These are phyloP conservation scores for Mucor ambiguus DNA, from an alignment of 371 early-diverging fungal species.

Conservation along the genomic window DNA sequence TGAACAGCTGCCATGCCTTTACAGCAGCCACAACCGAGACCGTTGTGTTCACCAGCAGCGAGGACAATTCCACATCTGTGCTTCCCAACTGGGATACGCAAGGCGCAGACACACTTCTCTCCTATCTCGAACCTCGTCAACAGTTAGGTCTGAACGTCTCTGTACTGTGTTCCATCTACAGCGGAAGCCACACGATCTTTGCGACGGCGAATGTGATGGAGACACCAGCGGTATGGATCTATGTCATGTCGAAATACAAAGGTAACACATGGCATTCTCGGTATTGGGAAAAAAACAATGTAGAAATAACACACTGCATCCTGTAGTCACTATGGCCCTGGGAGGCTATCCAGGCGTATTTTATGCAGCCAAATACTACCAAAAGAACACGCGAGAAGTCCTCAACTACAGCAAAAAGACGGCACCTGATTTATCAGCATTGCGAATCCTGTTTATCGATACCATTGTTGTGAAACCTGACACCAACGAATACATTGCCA, in stretches of 20 bases:
- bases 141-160: conserved; percentile 75
- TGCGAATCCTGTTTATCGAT: conserved; percentile 76
- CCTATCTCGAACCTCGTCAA: conserved; percentile 77
- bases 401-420: conserved; percentile 61
- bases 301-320: background rate
- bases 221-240: conserved; percentile 68
- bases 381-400: conserved; percentile 54
- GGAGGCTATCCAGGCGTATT: conserved; percentile 73
- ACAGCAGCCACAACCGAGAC: conserved; percentile 28
- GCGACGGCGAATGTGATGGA: conserved; percentile 61
- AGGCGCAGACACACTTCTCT: conserved; percentile 54
- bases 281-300: background rate
- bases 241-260: conserved; percentile 59
- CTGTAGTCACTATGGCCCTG: conserved; percentile 65
- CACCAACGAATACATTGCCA: conserved; percentile 63
- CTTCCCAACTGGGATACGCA: conserved; percentile 29
- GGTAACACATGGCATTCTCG: conserved; percentile 23
- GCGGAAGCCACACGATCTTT: conserved; percentile 70
- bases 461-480: conserved; percentile 63
- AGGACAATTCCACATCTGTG: conserved; percentile 16
- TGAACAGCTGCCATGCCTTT: conserved; percentile 59
- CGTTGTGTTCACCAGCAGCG: background rate
- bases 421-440: conserved; percentile 57
- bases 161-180: conserved; percentile 64
- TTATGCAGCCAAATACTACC: conserved; percentile 54